Conservation (phyloP, 1,284 basidiomycete species). For the Cystobasidiaceae sp. region DNA sequence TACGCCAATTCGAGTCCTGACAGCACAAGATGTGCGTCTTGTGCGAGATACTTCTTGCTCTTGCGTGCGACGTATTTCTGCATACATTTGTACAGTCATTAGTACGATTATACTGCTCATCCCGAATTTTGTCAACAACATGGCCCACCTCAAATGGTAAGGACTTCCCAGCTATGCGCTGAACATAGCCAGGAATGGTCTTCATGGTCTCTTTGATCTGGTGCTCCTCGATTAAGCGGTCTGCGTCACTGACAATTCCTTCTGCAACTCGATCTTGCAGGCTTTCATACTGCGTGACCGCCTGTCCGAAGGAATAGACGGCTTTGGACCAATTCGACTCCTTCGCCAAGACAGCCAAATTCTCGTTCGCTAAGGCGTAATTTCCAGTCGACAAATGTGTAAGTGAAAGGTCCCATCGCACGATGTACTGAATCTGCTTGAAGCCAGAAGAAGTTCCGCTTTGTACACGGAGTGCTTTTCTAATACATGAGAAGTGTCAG, state of each 20-base stretch:
- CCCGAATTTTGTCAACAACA: too few relatives aligned
- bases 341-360: slow-evolving; percentile 64
- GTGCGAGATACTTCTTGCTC: slow-evolving; percentile 75
- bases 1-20: slow-evolving; percentile 82
- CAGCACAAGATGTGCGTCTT: slow-evolving; percentile 64
- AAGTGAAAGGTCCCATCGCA: slow-evolving; percentile 53
- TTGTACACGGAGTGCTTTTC: slow-evolving; percentile 39
- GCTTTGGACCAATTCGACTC: slow-evolving; percentile 79
- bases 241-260: slow-evolving; percentile 5
- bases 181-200: slow-evolving; percentile 53
- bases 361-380: slow-evolving; percentile 55
- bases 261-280: neutral
- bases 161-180: slow-evolving; percentile 85
- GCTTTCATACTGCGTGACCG: slow-evolving; percentile 47
- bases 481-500: neutral
- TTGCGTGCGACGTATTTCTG: slow-evolving; percentile 87
- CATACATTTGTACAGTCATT: neutral
- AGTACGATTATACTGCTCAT: too few relatives aligned
- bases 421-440: slow-evolving; percentile 51
- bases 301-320: slow-evolving; percentile 59
- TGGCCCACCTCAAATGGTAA: slow-evolving; percentile 76
- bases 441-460: slow-evolving; percentile 45
- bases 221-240: slow-evolving; percentile 44
- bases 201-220: slow-evolving; percentile 55
- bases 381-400: slow-evolving; percentile 68